Conservation (phyloP, 192 early-diverging fungal genomes). For the Coemansia furcata region DNA sequence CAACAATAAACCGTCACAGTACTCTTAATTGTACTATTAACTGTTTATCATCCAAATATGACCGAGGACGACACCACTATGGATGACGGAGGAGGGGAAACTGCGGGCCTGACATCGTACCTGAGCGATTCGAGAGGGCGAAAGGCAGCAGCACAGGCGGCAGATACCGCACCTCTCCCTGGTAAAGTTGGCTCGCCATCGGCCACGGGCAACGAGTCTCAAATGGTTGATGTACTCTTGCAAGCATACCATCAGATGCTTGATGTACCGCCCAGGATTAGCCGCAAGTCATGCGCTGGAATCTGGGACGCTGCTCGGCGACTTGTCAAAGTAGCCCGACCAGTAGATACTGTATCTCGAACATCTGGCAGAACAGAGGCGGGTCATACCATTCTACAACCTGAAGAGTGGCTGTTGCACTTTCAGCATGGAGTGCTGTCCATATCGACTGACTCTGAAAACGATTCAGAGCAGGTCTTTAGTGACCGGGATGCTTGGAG, state of each 20-base stretch:
- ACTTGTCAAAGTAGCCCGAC: constrained; percentile 16
- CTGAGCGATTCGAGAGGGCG: constrained; percentile 1
- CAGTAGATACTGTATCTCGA: constrained; percentile 21
- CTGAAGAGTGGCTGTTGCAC: constrained; percentile 42
- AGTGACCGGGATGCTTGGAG: constrained; percentile 6
- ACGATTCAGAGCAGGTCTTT: not conserved
- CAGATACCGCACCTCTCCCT: constrained; percentile 3
- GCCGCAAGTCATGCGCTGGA: constrained; percentile 24
- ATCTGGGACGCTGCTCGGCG: not conserved
- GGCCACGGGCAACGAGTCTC: constrained; percentile 12
- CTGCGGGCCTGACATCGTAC: constrained; percentile 12
- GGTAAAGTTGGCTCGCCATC: constrained; percentile 19
- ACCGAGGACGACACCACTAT: not conserved
- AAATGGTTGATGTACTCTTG: constrained; percentile 5
- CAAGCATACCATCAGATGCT: constrained; percentile 28
- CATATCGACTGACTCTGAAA: not conserved
- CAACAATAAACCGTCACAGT: not conserved
- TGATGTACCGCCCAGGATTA: constrained; percentile 16
- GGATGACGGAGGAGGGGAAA: not conserved
- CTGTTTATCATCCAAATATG: not conserved
- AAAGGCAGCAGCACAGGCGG: not conserved
- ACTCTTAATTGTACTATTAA: not conserved
- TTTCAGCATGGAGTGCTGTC: constrained; percentile 28
- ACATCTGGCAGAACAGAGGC: constrained; percentile 14
- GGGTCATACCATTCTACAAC: constrained; percentile 16